Evolutionary conservation across 2,329 filamentous ascomycete species (phyloP).

Genomic region (Lojkania enalia): DNA sequence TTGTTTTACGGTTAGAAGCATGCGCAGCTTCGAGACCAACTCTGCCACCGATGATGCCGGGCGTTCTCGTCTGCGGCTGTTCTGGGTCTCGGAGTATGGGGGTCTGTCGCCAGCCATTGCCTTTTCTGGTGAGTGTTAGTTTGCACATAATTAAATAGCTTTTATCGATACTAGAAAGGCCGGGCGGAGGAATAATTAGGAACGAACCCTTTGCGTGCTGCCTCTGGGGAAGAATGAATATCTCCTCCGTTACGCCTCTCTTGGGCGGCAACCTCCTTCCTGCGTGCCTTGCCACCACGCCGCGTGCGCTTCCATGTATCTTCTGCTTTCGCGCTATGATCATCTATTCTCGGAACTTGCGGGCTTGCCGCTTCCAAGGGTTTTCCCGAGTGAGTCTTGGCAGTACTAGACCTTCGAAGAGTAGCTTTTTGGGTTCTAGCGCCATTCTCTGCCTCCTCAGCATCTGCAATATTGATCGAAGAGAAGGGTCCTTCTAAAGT

Average conservation of each 20-base stretch:
- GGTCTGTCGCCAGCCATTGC: constrained; percentile 69
- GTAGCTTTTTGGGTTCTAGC: constrained; percentile 27
- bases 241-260: constrained; percentile 40
- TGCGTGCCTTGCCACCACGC: constrained; percentile 49
- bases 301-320: constrained; percentile 52
- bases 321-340: constrained; percentile 26
- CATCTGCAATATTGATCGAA: constrained; percentile 45
- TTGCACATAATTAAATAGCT: background rate
- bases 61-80: constrained; percentile 41
- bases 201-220: constrained; percentile 38
- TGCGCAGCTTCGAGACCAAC: constrained; percentile 43
- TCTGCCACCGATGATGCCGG: constrained; percentile 44
- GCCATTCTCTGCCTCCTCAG: constrained; percentile 40
- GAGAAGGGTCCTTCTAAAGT: constrained; percentile 47
- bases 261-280: constrained; percentile 50
- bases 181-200: constrained; percentile 25
- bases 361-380: constrained; percentile 42
- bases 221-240: constrained; percentile 30
- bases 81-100: constrained; percentile 66
- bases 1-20: constrained; percentile 46
- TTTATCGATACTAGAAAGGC: background rate
- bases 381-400: constrained; percentile 47
- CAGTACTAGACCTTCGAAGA: constrained; percentile 42
- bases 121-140: constrained; percentile 47
- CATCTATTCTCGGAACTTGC: constrained; percentile 10